Evolutionary conservation across 176 grass and related monocot species (phyloP), one percentile per base, ranked within the genome.

Genomic region (Oryza officinalis): DNA sequence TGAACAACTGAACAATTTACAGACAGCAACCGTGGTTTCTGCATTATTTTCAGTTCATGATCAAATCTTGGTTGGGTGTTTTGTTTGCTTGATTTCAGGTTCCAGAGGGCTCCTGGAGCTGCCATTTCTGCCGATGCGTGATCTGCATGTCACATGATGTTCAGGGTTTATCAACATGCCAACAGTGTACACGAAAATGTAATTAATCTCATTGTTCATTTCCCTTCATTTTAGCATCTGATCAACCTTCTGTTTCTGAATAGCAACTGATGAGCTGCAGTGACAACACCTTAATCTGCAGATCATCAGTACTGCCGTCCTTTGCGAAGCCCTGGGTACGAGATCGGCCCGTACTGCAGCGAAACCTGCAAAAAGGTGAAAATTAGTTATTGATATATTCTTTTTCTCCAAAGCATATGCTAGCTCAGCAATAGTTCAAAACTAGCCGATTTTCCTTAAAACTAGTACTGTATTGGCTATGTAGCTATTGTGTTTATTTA

Each of bases 71-170:
- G 11, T 4, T 83, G 37, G 11, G 2, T 12, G 27, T 0, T 7
- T 74, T 27, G 33, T 35, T 35, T 35, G 33, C 33, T 35, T 35
- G 33, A 35, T 35, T 68, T 72, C 67, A 76, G 75, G 77, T 90
- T 35, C 91, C 94, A 71, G 83, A 97, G 27, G 91, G 94, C 4
- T 86, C 83, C 17, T 97, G 94, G 94, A 68, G 67, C 13, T 97
- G 94, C 67, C 91, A 84, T 67, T 97, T 94, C 43, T 97, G 94
- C 86, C 86, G 89, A 68, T 97, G 94, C 46, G 41, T 85, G 11
- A 1, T 97, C 8, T 97, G 94, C 82, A 90, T 86, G 75, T 70
- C 81, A 10, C 49, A 80, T 11, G 87, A 90, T 63, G 74, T 60
- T 17, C 25, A 81, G 18, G 74, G 57, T 27, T 22, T 91, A 6